These are phyloP conservation scores for Exophiala spinifera DNA, from an alignment of 2,329 filamentous ascomycete species.

Conservation along the genomic window DNA sequence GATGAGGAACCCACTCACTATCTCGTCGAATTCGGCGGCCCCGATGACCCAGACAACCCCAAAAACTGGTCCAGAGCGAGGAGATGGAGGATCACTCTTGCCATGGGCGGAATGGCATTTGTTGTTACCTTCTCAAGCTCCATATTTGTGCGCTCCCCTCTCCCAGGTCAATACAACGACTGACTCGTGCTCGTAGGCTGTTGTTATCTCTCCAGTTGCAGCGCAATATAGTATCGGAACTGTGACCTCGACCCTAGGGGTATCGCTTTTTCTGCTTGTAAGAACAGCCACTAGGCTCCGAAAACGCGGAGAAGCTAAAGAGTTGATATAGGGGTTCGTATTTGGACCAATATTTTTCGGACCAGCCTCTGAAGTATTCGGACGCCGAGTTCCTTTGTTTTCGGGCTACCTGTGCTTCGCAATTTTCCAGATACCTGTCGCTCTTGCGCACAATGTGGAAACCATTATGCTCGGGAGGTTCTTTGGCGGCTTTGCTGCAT, in stretches of 20 bases:
- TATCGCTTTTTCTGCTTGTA: constrained; percentile 48
- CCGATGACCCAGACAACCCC: constrained; percentile 31
- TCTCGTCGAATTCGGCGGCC: constrained; percentile 30
- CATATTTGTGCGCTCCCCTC: constrained; percentile 32
- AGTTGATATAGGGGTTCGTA: constrained; percentile 34
- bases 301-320: no score
- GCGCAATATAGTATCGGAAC: constrained; percentile 45
- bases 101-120: constrained; percentile 44
- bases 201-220: constrained; percentile 41
- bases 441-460: constrained; percentile 51
- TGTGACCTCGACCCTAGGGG: constrained; percentile 51
- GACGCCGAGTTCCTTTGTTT: constrained; percentile 50
- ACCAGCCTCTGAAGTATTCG: constrained; percentile 49
- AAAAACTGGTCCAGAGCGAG: constrained; percentile 30
- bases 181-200: constrained; percentile 20
- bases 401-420: constrained; percentile 48
- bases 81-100: constrained; percentile 45
- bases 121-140: constrained; percentile 49
- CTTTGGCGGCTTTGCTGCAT: constrained; percentile 52
- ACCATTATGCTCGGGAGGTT: constrained; percentile 57
- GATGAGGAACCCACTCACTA: background rate
- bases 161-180: constrained; percentile 21
- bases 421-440: constrained; percentile 56
- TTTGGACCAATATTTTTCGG: constrained; percentile 43
- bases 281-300: constrained; percentile 6